Percentiles rank a stretch among this genome's conserved stretches.
phyloP scores from a whole-genome alignment of 2,329 filamentous ascomycete species.

The Ascomycota sp. region DNA sequence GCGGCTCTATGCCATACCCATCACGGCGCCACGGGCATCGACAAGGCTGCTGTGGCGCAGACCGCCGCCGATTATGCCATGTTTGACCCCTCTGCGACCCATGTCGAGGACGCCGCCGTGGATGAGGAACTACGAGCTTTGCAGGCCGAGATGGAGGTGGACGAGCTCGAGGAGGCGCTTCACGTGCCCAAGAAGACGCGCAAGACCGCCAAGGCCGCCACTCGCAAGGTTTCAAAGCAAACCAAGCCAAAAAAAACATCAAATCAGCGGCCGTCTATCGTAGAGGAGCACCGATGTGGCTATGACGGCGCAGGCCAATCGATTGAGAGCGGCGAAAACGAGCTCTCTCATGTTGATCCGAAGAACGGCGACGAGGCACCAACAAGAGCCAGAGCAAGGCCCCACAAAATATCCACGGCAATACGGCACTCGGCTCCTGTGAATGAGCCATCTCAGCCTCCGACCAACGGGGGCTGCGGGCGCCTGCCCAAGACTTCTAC shows the following conservation, averaged over 20 bases:
- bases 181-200: constrained; percentile 32
- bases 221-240: constrained; percentile 31
- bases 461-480: constrained; percentile 9
- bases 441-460: not conserved
- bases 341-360: too few relatives aligned
- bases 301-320: constrained; percentile 15
- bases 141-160: constrained; percentile 25
- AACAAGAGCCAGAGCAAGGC: constrained; percentile 9
- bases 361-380: too few relatives aligned
- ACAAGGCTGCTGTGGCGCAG: constrained; percentile 10
- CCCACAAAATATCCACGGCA: constrained; percentile 1
- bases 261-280: too few relatives aligned
- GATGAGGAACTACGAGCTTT: constrained; percentile 30
- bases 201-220: constrained; percentile 28
- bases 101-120: constrained; percentile 25
- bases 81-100: constrained; percentile 26
- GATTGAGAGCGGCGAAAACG: too few relatives aligned
- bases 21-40: constrained; percentile 14
- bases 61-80: constrained; percentile 24
- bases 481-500: constrained; percentile 7
- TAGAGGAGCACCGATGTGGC: constrained; percentile 23
- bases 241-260: constrained; percentile 23
- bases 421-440: too few relatives aligned
- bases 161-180: constrained; percentile 14
- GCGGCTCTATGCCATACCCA: constrained; percentile 22